These are phyloP conservation scores for Backusella sp. DNA, from an alignment of 192 early-diverging fungal genomes.

Conservation along the genomic window DNA sequence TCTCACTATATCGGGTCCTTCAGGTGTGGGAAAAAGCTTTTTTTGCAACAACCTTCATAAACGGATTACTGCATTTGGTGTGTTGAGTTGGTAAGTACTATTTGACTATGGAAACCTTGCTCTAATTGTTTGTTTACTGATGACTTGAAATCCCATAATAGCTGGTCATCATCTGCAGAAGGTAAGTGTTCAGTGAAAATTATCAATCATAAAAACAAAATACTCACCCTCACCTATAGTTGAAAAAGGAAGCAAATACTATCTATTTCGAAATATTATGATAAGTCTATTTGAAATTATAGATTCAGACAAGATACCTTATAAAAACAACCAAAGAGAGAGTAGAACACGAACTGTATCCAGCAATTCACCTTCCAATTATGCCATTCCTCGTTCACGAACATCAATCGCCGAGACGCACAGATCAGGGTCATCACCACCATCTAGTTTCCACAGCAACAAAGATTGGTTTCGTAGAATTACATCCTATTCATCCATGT, in stretches of 20 bases:
- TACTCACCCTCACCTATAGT: slow-evolving; percentile 22
- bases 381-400: neutral
- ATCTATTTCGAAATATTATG: slow-evolving; percentile 39
- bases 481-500: neutral
- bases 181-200: slow-evolving; percentile 5
- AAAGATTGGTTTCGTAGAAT: slow-evolving; percentile 3
- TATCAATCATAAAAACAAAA: neutral
- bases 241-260: slow-evolving; percentile 50
- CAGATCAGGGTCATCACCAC: neutral
- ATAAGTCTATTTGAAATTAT: slow-evolving; percentile 47
- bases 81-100: slow-evolving; percentile 31
- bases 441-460: neutral
- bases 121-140: neutral
- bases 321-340: slow-evolving; percentile 10
- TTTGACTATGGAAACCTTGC: neutral
- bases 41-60: slow-evolving; percentile 45
- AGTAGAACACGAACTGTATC: neutral
- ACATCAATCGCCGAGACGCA: neutral
- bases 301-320: slow-evolving; percentile 38
- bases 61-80: slow-evolving; percentile 22
- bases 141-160: neutral
- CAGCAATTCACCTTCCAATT: neutral
- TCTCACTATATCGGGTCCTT: slow-evolving; percentile 37
- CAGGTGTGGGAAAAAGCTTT: slow-evolving; percentile 49
- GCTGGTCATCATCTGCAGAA: slow-evolving; percentile 36